Percentiles rank a stretch among this genome's conserved stretches.
Evolutionary conservation across 2,329 filamentous ascomycete species (phyloP).

Genomic region (Neopestalotiopsis sp.): DNA sequence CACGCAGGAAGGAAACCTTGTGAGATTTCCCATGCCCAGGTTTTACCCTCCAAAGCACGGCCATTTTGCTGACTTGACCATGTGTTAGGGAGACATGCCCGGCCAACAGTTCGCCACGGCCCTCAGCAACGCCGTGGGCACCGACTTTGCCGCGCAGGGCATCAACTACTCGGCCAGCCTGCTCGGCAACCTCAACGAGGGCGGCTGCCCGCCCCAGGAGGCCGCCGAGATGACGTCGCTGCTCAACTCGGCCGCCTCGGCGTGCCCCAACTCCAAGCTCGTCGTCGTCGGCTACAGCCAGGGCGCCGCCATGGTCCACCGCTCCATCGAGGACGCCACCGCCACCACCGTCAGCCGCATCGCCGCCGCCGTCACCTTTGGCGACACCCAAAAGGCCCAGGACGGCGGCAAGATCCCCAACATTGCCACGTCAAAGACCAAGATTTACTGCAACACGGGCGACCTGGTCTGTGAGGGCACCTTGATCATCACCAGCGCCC

Average conservation of each 20-base stretch:
- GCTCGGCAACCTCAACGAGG: conserved; percentile 32
- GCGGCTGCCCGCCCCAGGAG: conserved; percentile 33
- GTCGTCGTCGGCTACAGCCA: conserved; percentile 39
- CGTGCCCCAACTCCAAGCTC: conserved; percentile 40
- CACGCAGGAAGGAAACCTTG: conserved; percentile 45
- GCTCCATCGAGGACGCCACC: conserved; percentile 40
- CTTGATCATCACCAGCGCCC: conserved; percentile 41
- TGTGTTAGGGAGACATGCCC: conserved; percentile 30
- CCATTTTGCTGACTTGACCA: background rate
- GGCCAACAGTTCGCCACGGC: conserved; percentile 32
- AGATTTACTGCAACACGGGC: conserved; percentile 53
- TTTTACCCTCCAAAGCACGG: too few species aligned
- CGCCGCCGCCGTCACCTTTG: conserved; percentile 36
- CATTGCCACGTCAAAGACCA: conserved; percentile 31
- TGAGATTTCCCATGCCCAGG: conserved; percentile 26
- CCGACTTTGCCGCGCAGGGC: conserved; percentile 23
- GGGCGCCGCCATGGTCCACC: conserved; percentile 40
- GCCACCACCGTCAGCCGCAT: conserved; percentile 31
- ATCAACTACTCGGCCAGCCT: conserved; percentile 36
- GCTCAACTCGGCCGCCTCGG: conserved; percentile 34
- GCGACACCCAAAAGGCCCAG: conserved; percentile 37
- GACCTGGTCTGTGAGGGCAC: conserved; percentile 56
- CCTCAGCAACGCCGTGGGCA: conserved; percentile 29
- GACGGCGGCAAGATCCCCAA: conserved; percentile 37
- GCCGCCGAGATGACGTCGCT: conserved; percentile 36